These are phyloP conservation scores for Aspergillus carlsbadensis DNA, from an alignment of 495 filamentous ascomycete genomes.

Conservation along the genomic window DNA sequence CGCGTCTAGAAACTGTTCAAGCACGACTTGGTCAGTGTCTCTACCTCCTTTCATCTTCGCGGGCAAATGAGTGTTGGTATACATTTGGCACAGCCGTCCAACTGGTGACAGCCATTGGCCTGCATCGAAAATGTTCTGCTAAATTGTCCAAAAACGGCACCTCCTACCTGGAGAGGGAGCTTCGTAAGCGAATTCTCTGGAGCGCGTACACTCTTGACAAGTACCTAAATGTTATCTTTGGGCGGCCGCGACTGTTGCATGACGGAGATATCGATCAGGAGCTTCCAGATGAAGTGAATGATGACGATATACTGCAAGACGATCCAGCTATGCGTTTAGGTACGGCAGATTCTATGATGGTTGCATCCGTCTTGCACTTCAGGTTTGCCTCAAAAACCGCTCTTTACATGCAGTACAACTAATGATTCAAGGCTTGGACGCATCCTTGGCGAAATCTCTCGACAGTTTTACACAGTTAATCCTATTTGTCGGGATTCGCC, in stretches of 20 bases:
- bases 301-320: slow-evolving; percentile 52
- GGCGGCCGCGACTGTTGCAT: slow-evolving; percentile 51
- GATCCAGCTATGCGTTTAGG: slow-evolving; percentile 33
- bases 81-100: slow-evolving; percentile 47
- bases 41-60: slow-evolving; percentile 44
- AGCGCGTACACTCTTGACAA: slow-evolving; percentile 56
- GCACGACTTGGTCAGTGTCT: slow-evolving; percentile 44
- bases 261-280: slow-evolving; percentile 55
- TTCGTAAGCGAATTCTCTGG: slow-evolving; percentile 58
- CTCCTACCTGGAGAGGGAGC: slow-evolving; percentile 38
- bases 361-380: slow-evolving; percentile 48
- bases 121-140: slow-evolving; percentile 38
- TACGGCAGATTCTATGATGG: slow-evolving; percentile 44
- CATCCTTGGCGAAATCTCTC: slow-evolving; percentile 44
- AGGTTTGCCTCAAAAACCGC: slow-evolving; percentile 25
- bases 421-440: slow-evolving; percentile 36
- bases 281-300: slow-evolving; percentile 50
- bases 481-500: slow-evolving; percentile 38
- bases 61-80: slow-evolving; percentile 53
- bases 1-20: slow-evolving; percentile 45
- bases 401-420: slow-evolving; percentile 7
- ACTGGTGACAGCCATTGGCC: slow-evolving; percentile 43
- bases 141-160: slow-evolving; percentile 32
- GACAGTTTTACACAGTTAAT: slow-evolving; percentile 49
- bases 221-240: slow-evolving; percentile 56